Conservation (phyloP, 1,139 yeast genomes). For the Yamadazyma buinensis region DNA sequence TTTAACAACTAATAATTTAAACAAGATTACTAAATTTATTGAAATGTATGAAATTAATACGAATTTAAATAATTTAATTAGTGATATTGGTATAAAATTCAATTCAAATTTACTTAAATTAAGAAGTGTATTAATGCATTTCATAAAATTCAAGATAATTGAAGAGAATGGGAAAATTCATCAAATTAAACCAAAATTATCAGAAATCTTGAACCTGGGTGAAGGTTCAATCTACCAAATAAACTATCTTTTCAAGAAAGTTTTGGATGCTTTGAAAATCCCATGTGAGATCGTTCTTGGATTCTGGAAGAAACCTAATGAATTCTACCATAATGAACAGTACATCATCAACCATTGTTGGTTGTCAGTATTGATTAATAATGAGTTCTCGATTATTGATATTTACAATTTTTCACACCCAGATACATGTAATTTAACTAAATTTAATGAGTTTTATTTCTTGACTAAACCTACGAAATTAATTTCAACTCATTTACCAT, state of each 20-base stretch:
- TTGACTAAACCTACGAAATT: conserved; percentile 70
- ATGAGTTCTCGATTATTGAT: conserved; percentile 79
- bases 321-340: conserved; percentile 46
- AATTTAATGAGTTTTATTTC: conserved; percentile 61
- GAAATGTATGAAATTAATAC: conserved; percentile 23
- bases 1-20: conserved; percentile 13
- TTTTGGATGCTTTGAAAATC: conserved; percentile 68
- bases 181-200: conserved; percentile 39
- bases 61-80: conserved; percentile 43
- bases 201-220: conserved; percentile 33
- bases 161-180: conserved; percentile 37
- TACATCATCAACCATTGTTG: conserved; percentile 80
- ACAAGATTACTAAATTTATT: conserved; percentile 34
- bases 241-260: conserved; percentile 69
- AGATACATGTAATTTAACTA: conserved; percentile 32
- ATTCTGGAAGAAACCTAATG: conserved; percentile 75
- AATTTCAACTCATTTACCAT: conserved; percentile 84
- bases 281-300: conserved; percentile 79
- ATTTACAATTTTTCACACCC: conserved; percentile 35
- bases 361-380: conserved; percentile 74
- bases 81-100: conserved; percentile 44
- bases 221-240: conserved; percentile 66
- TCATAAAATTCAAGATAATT: conserved; percentile 36
- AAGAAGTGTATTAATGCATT: conserved; percentile 37
- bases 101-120: conserved; percentile 33